Evolutionary conservation across 2,329 filamentous ascomycete species (phyloP).

Genomic region (Chalaropsis thielavioides): DNA sequence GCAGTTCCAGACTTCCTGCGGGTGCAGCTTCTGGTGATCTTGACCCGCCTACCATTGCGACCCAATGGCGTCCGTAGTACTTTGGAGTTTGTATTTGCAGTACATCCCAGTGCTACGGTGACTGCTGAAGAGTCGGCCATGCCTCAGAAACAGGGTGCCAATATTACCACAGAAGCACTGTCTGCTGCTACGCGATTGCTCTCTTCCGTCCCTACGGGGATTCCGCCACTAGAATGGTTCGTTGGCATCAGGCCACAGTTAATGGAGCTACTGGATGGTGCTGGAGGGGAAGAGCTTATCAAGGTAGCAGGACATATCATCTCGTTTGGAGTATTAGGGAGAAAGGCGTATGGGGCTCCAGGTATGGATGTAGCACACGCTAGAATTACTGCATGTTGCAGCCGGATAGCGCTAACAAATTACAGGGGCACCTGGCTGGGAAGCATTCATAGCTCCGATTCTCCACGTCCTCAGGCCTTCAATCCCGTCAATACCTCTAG

Average conservation of each 20-base stretch:
- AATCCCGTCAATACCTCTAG: constrained; percentile 17
- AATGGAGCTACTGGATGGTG: constrained; percentile 45
- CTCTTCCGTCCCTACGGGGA: constrained; percentile 41
- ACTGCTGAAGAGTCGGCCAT: constrained; percentile 28
- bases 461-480: constrained; percentile 37
- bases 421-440: constrained; percentile 45
- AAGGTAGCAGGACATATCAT: constrained; percentile 48
- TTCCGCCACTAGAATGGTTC: constrained; percentile 46
- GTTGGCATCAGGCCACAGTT: constrained; percentile 46
- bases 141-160: constrained; percentile 43
- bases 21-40: constrained; percentile 37
- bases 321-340: constrained; percentile 51
- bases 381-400: not conserved
- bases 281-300: constrained; percentile 40
- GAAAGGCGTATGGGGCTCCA: constrained; percentile 48
- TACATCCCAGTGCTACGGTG: constrained; percentile 42
- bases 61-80: constrained; percentile 50
- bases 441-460: constrained; percentile 44
- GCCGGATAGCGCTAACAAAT: not conserved
- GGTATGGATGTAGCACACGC: constrained; percentile 29
- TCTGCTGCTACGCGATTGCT: constrained; percentile 48
- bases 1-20: constrained; percentile 46
- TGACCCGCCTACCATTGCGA: constrained; percentile 48
- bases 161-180: constrained; percentile 54
- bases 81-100: constrained; percentile 56